Percentiles rank a stretch among this genome's conserved stretches.
Evolutionary conservation across 805 yeast genomes (phyloP).

Genomic region (Ogataea sp.): DNA sequence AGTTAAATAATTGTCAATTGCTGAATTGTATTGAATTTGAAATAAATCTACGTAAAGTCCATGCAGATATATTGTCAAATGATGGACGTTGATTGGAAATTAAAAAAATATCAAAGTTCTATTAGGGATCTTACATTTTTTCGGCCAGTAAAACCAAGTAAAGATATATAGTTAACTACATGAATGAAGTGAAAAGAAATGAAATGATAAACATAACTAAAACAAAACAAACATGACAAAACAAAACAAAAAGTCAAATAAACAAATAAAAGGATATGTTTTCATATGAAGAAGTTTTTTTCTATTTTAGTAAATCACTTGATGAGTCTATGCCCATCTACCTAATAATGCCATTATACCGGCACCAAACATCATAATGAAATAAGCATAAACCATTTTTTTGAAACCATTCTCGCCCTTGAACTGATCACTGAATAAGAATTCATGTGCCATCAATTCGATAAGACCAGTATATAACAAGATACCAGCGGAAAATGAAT

Average conservation of each 20-base stretch:
- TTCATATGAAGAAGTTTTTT: neutral
- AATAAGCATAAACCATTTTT: slow-evolving; percentile 43
- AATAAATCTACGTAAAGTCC: neutral
- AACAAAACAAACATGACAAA: too few species aligned
- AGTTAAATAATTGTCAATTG: neutral
- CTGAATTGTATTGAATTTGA: neutral
- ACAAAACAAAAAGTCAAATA: neutral
- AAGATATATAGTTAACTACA: neutral
- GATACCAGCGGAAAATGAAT: slow-evolving; percentile 72
- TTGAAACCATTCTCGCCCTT: slow-evolving; percentile 49
- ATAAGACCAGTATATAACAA: slow-evolving; percentile 70
- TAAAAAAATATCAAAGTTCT: too few species aligned
- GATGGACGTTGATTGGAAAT: too few species aligned
- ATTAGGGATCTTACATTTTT: too few species aligned
- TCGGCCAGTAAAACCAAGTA: too few species aligned
- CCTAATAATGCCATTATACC: slow-evolving; percentile 74
- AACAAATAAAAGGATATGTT: neutral
- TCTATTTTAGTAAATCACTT: too few species aligned
- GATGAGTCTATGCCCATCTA: slow-evolving; percentile 47
- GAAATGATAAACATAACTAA: too few species aligned
- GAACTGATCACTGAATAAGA: slow-evolving; percentile 53
- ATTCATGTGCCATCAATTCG: slow-evolving; percentile 75
- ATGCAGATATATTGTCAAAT: neutral
- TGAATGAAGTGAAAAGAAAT: neutral
- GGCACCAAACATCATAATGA: slow-evolving; percentile 55